Base-by-base conservation (phyloP, 768 basidiomycete genomes). In the Guyanaporus albipodus region DNA sequence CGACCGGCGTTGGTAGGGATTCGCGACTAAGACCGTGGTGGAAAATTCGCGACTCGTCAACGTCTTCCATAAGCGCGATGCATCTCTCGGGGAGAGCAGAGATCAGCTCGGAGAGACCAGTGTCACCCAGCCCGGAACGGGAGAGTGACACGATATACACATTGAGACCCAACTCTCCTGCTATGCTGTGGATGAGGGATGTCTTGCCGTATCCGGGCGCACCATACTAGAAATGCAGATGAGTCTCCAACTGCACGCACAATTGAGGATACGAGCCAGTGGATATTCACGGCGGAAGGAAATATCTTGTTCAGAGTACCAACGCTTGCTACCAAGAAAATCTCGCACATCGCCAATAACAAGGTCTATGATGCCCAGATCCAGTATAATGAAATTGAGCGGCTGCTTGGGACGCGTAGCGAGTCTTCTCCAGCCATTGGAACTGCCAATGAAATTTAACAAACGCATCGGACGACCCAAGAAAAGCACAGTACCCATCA, bases 41-140 rank as follows among this genome's bases (percentile, higher is more conserved):
- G 66, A 90, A 86, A 3, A n/a, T n/a, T n/a, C n/a, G n/a, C n/a
- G 86, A 87, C 2, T 82, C 85, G 54, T 91, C 89, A 44, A 91
- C 83, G 60, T 91, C 89, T 62, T 91, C 87, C 79, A 91, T 87
- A 28, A 91, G 71, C 5, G 82, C 79, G 45, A 91, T 83, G 56
- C 83, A 87, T 53, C 73, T 73, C 46, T 80, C 73, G n/a, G 88
- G 87, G 2, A 89, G 72, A 2, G 72, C 69, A 8, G 75, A 71
- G 48, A 88, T 78, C 34, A 87, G 70, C 32, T 78, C 71, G 42
- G 70, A 73, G 21, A 88, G 74, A 8, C 67, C 61, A 2, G 71
- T 68, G 59, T 89, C 87, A 56, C 87, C 85, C 35, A 90, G 61
- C 8, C 80, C 79, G 12, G 66, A 53, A 17, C 78, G 76, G 4